Conservation (phyloP, 805 yeast genomes). For the Saccharomycopsis schoenii region DNA sequence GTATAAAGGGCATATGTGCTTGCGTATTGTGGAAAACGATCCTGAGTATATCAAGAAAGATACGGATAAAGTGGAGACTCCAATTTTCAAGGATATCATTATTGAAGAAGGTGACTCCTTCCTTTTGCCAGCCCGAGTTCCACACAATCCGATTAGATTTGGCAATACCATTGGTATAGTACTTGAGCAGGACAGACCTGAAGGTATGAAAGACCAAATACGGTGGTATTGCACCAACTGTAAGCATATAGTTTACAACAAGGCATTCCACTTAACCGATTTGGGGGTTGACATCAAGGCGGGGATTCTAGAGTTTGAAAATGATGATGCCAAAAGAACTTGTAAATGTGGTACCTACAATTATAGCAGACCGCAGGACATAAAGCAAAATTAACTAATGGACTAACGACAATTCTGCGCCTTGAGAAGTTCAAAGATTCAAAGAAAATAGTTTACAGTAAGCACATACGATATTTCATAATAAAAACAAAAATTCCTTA, state of each 20-base stretch:
- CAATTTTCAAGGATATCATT: slow-evolving; percentile 60
- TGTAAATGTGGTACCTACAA: slow-evolving; percentile 73
- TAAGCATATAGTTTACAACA: slow-evolving; percentile 53
- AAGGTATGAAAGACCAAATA: slow-evolving; percentile 55
- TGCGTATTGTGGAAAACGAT: slow-evolving; percentile 60
- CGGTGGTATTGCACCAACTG: slow-evolving; percentile 85
- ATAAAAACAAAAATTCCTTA: neutral
- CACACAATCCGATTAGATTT: slow-evolving; percentile 85
- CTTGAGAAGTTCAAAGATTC: too few species aligned
- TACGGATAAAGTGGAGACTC: slow-evolving; percentile 29
- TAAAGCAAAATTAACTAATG: slow-evolving; percentile 1
- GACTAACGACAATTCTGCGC: too few species aligned
- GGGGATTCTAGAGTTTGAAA: slow-evolving; percentile 66
- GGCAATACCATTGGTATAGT: slow-evolving; percentile 83
- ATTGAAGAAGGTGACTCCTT: slow-evolving; percentile 87
- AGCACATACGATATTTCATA: neutral
- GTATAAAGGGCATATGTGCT: slow-evolving; percentile 76
- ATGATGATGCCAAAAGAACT: slow-evolving; percentile 51
- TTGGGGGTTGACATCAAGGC: slow-evolving; percentile 85
- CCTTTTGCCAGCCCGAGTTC: slow-evolving; percentile 71
- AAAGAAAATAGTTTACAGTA: neutral
- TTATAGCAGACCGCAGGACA: slow-evolving; percentile 46
- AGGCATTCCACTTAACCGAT: slow-evolving; percentile 64
- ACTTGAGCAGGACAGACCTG: slow-evolving; percentile 85
- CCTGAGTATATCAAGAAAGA: slow-evolving; percentile 11